Percentiles rank a stretch among this genome's conserved stretches.
These are phyloP conservation scores for Antrodiella citrinella DNA, from an alignment of 768 basidiomycete species.

Conservation along the genomic window DNA sequence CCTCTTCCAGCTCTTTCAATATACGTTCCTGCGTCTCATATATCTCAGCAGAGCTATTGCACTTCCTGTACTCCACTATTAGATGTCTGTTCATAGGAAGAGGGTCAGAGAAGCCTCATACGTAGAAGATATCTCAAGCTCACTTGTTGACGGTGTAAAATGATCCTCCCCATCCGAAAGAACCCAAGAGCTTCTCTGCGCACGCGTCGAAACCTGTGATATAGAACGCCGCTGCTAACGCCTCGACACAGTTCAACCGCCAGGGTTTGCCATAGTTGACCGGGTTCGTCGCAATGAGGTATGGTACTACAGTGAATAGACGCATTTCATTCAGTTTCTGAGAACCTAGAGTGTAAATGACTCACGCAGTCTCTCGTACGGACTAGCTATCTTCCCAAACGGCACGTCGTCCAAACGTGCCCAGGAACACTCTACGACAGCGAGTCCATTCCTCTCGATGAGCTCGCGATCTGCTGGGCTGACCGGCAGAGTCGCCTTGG, in stretches of 20 bases:
- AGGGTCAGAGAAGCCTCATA: too few relatives aligned
- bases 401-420: slow-evolving; percentile 92
- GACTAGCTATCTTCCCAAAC: slow-evolving; percentile 87
- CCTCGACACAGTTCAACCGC: slow-evolving; percentile 92
- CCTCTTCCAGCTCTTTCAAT: slow-evolving; percentile 58
- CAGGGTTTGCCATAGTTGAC: slow-evolving; percentile 98
- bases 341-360: background rate
- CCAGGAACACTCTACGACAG: slow-evolving; percentile 99
- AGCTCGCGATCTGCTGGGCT: slow-evolving; percentile 82
- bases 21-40: slow-evolving; percentile 54
- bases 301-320: slow-evolving; percentile 64
- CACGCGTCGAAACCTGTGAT: slow-evolving; percentile 81
- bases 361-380: slow-evolving; percentile 67
- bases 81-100: slow-evolving; percentile 17
- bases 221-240: slow-evolving; percentile 91
- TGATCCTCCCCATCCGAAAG: slow-evolving; percentile 87
- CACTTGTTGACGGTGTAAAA: slow-evolving; percentile 85
- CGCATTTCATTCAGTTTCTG: too few relatives aligned
- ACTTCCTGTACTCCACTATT: slow-evolving; percentile 71
- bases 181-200: slow-evolving; percentile 68
- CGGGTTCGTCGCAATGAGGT: slow-evolving; percentile 90
- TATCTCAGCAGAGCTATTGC: slow-evolving; percentile 54
- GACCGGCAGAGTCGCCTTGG: slow-evolving; percentile 72
- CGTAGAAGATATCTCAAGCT: slow-evolving; percentile 15
- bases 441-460: slow-evolving; percentile 65